Evolutionary conservation across 345 rosid species (phyloP).

Genomic region (Cardamine occulta): DNA sequence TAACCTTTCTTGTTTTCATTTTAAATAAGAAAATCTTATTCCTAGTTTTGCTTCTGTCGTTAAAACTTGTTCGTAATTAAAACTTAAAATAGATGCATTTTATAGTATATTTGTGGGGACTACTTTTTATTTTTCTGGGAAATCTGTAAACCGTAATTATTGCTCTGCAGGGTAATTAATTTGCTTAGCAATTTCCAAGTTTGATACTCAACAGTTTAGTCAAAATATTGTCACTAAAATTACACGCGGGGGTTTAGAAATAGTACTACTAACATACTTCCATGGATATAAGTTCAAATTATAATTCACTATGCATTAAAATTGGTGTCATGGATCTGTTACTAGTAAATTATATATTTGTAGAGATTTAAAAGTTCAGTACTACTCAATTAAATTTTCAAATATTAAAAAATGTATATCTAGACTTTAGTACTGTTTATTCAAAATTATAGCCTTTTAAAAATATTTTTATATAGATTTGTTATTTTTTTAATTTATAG

Average conservation of each 20-base stretch:
- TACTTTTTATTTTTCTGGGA: constrained; percentile 9
- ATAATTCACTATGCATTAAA: too few relatives aligned
- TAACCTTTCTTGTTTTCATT: background rate
- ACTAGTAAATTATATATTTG: background rate
- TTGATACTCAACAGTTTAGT: constrained; percentile 28
- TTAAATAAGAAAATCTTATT: background rate
- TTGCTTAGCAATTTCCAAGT: constrained; percentile 28
- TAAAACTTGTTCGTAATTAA: background rate
- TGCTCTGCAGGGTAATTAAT: constrained; percentile 10
- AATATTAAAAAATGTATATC: background rate
- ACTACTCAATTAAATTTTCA: background rate
- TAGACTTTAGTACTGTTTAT: too few relatives aligned
- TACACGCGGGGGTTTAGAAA: too few relatives aligned
- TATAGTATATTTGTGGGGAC: background rate
- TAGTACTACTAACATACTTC: background rate
- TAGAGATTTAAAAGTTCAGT: background rate
- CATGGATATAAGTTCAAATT: background rate
- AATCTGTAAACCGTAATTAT: constrained; percentile 20
- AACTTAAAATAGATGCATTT: background rate
- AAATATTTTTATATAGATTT: too few relatives aligned
- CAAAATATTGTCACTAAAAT: constrained; percentile 30
- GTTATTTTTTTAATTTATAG: too few relatives aligned
- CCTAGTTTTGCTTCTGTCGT: background rate
- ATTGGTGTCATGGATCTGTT: background rate
- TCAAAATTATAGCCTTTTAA: too few relatives aligned